Conservation (phyloP, 306 rosid species). For the Vicia sativa region DNA sequence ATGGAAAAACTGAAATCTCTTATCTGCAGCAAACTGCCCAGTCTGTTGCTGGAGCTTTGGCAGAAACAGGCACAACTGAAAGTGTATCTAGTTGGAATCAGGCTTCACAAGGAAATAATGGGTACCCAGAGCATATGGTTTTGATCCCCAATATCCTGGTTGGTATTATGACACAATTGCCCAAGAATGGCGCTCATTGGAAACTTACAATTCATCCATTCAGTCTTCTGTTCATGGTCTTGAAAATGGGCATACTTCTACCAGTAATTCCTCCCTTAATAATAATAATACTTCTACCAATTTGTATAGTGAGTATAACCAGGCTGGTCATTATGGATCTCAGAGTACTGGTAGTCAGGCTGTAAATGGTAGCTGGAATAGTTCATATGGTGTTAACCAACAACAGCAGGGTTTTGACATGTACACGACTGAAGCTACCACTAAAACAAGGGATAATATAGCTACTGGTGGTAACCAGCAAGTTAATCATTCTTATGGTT, state of each 20-base stretch:
- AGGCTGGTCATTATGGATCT: constrained; percentile 46
- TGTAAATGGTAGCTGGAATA: constrained; percentile 55
- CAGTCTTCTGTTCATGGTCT: constrained; percentile 48
- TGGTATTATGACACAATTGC: constrained; percentile 79
- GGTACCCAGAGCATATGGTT: constrained; percentile 75
- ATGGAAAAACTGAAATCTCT: constrained; percentile 48
- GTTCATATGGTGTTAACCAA: constrained; percentile 43
- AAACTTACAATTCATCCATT: constrained; percentile 53
- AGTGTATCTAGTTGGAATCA: constrained; percentile 55
- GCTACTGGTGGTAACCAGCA: constrained; percentile 50
- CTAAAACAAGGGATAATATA: constrained; percentile 38
- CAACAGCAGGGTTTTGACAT: constrained; percentile 52
- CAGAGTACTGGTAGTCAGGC: constrained; percentile 49
- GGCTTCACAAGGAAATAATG: constrained; percentile 59
- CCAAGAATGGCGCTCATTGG: constrained; percentile 74
- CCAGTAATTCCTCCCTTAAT: constrained; percentile 37
- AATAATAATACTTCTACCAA: constrained; percentile 34
- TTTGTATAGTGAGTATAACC: constrained; percentile 46
- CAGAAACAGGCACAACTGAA: constrained; percentile 56
- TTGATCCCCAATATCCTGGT: constrained; percentile 82
- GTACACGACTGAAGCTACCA: constrained; percentile 44
- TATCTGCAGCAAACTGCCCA: constrained; percentile 63
- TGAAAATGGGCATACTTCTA: constrained; percentile 54
- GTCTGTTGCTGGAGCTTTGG: constrained; percentile 53
- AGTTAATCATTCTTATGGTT: too few species aligned